Base-by-base conservation (phyloP, 768 basidiomycete species). In the Tubosaeta sp. region DNA sequence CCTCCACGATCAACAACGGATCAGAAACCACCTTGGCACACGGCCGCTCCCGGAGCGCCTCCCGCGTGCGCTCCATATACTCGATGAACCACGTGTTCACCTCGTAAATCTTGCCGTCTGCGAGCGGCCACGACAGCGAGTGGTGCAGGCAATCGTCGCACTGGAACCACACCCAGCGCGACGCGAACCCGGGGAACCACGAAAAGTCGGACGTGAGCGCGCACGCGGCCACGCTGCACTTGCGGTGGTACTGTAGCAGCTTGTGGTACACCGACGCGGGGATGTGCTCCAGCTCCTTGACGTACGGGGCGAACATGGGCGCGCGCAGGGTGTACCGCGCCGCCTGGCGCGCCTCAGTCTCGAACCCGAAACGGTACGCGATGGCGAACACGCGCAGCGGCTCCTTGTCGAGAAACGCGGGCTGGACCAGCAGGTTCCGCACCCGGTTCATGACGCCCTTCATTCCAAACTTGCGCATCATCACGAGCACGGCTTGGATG, bases 401-500 rank as follows among this genome's bases (percentile, higher is more conserved):
- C 30, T 69, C 66, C 44, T 55, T 32, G 4, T 71, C 61, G 3
- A 67, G 44, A 49, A 68, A 59, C 7, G 52, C 36, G 2, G 65
- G 63, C 43, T 60, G 52, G 24, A 59, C 49, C 2, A 74, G 63
- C 19, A 62, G 52, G 16, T 55, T 48, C 43, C 61, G 66, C 35
- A 73, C 63, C 16, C 63, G 59, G 35, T 59, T 54, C 53, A 66
- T 61, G 48, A 69, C 48, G 4, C 61, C 63, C 40, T 58, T 62
- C 69, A 76, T 72, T 45, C 63, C 65, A 51, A 76, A 75, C 56
- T 75, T 75, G 16, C 52, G 57, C 56, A 72, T 73, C 54, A 67
- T 64, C 43, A 61, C 63, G 54, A 75, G 46, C 24, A 71, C 62
- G 38, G 58, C 44, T 39, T 67, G 69, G 29, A 76, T 60, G 40